Base-by-base conservation (phyloP, 2,329 filamentous ascomycete genomes). In the Phymatotrichopsis omnivora region DNA sequence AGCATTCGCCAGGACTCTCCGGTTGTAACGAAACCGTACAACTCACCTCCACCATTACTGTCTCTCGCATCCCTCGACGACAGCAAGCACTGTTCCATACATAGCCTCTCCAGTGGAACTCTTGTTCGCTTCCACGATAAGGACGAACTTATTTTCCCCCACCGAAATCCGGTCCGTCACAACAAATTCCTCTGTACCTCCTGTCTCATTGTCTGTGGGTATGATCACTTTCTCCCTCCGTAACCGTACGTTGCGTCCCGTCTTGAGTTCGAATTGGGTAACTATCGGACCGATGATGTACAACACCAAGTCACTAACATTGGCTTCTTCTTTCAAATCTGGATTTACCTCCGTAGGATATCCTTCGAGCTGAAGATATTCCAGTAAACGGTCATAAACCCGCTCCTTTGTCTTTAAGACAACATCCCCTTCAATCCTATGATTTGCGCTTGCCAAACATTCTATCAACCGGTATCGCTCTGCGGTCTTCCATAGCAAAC, bases 291-390 rank as follows among this genome's bases (percentile, higher is more conserved):
- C 20, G 31, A 34, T 7, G 31, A 16, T 34, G 31, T 7, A 7
- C n/a, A 7, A 17, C n/a, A 34, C 31, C 31, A 34, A 34, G 31
- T 34, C 31, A 17, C 31, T 34, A 16, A 34, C 31, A 17, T 34
- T 34, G 31, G 31, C 7, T 34, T 16, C 31, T 34, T 34, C n/a
- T 33, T 36, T 36, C 23, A 42, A 36, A 37, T 40, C 32, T 23
- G 38, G 27, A 41, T 39, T 24, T 32, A 12, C 29, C 16, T 47
- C 47, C 19, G 31, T 32, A 43, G 38, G 47, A 39, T 46, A 50
- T 27, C 47, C 47, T 47, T 47, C 43, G 16, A 51, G 27, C 8
- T 34, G 10, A 51, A 47, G 37, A 41, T 40, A 45, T 48, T 32
- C 25, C 34, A 48, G 28, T 43, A 44, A 35, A 11, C 8, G 14